These are phyloP conservation scores for Thermoascus crustaceus DNA, from an alignment of 2,329 filamentous ascomycete genomes.

Conservation along the genomic window DNA sequence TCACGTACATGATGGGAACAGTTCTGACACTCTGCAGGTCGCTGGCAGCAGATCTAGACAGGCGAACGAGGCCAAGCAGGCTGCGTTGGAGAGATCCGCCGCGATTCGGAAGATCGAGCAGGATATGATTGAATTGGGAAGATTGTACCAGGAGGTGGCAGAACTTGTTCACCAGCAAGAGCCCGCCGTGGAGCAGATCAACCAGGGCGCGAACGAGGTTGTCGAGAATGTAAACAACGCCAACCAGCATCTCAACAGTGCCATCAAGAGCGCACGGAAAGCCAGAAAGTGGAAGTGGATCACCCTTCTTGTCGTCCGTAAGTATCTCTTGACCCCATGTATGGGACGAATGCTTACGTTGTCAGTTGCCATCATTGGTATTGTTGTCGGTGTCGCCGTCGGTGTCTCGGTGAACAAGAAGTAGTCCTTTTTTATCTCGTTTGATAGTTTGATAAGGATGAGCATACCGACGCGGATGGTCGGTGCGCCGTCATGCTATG, in stretches of 20 bases:
- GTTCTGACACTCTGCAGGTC: conserved; percentile 15
- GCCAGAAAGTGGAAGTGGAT: conserved; percentile 95
- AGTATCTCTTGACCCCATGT: conserved; percentile 26
- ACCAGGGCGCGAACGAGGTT: conserved; percentile 78
- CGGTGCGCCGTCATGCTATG: no score
- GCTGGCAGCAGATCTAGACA: conserved; percentile 52
- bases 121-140: conserved; percentile 77
- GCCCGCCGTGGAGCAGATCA: conserved; percentile 67
- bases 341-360: conserved; percentile 6
- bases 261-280: conserved; percentile 70
- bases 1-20: background rate
- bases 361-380: conserved; percentile 46
- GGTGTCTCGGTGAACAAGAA: conserved; percentile 33
- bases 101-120: conserved; percentile 87
- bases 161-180: conserved; percentile 81
- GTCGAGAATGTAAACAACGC: conserved; percentile 76
- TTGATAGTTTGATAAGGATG: no score
- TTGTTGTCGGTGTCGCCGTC: conserved; percentile 45
- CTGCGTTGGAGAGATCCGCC: conserved; percentile 71
- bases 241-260: conserved; percentile 73
- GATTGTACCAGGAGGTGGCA: conserved; percentile 86
- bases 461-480: no score
- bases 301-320: conserved; percentile 66
- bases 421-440: conserved; percentile 6
- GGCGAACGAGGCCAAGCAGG: conserved; percentile 70